These are phyloP conservation scores for Sarcodon sp. DNA, from an alignment of 768 basidiomycete genomes.

Conservation along the genomic window DNA sequence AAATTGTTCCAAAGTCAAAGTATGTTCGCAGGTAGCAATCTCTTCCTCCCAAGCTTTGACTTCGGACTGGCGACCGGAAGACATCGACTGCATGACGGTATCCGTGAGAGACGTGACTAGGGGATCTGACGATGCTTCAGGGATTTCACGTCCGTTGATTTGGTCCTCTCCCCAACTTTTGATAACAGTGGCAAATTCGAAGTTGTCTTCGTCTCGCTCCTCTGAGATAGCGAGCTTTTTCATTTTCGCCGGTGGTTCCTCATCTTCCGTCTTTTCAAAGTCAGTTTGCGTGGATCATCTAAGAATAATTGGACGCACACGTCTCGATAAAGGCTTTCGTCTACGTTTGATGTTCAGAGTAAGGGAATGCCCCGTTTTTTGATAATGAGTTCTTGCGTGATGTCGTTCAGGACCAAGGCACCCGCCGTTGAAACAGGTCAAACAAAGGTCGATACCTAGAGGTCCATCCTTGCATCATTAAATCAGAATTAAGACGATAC, in stretches of 20 bases:
- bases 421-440: slow-evolving; percentile 90
- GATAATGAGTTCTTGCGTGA: slow-evolving; percentile 64
- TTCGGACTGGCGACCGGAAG: slow-evolving; percentile 86
- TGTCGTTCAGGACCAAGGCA: slow-evolving; percentile 52
- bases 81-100: slow-evolving; percentile 67
- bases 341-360: slow-evolving; percentile 73
- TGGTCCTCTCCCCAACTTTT: slow-evolving; percentile 71
- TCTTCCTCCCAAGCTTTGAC: slow-evolving; percentile 99
- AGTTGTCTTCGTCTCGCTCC: slow-evolving; percentile 84
- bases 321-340: slow-evolving; percentile 44
- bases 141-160: slow-evolving; percentile 30
- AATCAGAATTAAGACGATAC: background rate
- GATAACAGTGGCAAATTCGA: slow-evolving; percentile 48
- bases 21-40: slow-evolving; percentile 76
- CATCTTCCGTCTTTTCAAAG: slow-evolving; percentile 42
- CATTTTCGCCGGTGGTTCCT: slow-evolving; percentile 83
- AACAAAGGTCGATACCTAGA: slow-evolving; percentile 78
- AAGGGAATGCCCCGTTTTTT: slow-evolving; percentile 62
- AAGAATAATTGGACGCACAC: slow-evolving; percentile 35
- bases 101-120: slow-evolving; percentile 47
- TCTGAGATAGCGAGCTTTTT: slow-evolving; percentile 80
- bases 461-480: slow-evolving; percentile 44
- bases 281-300: no score
- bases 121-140: slow-evolving; percentile 19
- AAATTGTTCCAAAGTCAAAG: slow-evolving; percentile 38